These are phyloP conservation scores for Eurotiales sp. DNA, from an alignment of 2,329 filamentous ascomycete species.

Conservation along the genomic window DNA sequence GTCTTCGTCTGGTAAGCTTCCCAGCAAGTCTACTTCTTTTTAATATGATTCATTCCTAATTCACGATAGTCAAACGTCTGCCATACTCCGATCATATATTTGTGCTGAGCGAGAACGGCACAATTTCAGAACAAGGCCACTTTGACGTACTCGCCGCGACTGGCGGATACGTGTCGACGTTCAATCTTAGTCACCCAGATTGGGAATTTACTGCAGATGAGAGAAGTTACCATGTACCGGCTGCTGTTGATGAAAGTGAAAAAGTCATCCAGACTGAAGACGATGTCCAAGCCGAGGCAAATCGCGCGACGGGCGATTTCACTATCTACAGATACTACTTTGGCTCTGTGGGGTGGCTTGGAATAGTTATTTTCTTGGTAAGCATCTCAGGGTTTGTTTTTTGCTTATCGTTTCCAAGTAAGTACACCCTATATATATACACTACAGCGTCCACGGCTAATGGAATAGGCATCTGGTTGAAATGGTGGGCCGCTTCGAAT, in stretches of 20 bases:
- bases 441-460: no score
- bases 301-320: slow-evolving; percentile 37
- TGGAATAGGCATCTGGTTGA: slow-evolving; percentile 35
- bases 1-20: slow-evolving; percentile 15
- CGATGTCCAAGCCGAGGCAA: slow-evolving; percentile 24
- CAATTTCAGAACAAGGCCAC: slow-evolving; percentile 39
- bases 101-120: slow-evolving; percentile 35
- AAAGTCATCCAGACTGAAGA: slow-evolving; percentile 16
- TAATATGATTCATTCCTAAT: no score
- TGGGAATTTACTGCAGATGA: slow-evolving; percentile 25
- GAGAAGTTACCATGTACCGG: slow-evolving; percentile 9
- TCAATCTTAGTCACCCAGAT: slow-evolving; percentile 31
- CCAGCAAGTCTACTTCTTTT: neutral
- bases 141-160: slow-evolving; percentile 34
- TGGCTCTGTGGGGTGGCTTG: slow-evolving; percentile 34
- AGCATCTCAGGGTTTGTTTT: slow-evolving; percentile 37
- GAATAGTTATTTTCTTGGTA: slow-evolving; percentile 33
- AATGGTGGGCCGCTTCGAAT: slow-evolving; percentile 40
- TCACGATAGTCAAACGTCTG: slow-evolving; percentile 39
- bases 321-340: slow-evolving; percentile 42
- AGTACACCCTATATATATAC: slow-evolving; percentile 15
- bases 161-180: slow-evolving; percentile 40
- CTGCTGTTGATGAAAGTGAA: slow-evolving; percentile 13
- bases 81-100: slow-evolving; percentile 43
- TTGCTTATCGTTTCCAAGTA: slow-evolving; percentile 40